Evolutionary conservation across 2,329 filamentous ascomycete species (phyloP).

Genomic region (Ceratocystis diversiconidia): DNA sequence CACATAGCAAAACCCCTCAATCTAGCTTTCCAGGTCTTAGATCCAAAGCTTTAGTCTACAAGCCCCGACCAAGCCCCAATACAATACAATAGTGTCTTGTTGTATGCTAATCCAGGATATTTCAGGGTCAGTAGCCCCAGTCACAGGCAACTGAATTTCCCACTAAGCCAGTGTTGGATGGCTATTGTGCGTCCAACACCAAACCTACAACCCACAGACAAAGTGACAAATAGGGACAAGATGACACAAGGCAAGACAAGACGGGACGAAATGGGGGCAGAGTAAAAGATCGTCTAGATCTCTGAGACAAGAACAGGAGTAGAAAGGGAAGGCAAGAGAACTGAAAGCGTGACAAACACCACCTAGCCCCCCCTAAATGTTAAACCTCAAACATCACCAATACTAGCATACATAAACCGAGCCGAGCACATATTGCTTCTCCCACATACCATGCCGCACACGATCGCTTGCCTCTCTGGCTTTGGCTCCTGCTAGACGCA

Average conservation of each 20-base stretch:
- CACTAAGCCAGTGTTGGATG: neutral
- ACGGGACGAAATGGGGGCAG: conserved; percentile 5
- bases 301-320: neutral
- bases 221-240: neutral
- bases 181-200: neutral
- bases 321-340: neutral
- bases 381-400: conserved; percentile 1
- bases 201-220: neutral
- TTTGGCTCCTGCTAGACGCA: neutral
- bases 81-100: neutral
- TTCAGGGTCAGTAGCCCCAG: neutral
- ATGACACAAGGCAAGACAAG: neutral
- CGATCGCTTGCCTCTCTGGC: neutral
- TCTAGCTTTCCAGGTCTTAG: neutral
- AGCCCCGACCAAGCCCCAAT: neutral
- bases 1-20: neutral
- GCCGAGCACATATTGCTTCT: neutral
- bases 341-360: neutral
- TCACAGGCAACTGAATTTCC: neutral
- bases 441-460: neutral
- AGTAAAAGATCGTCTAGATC: neutral
- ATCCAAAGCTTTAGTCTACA: neutral
- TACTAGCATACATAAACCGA: neutral
- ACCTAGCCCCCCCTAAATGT: neutral
- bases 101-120: conserved; percentile 1